Evolutionary conservation across 2,329 filamentous ascomycete species (phyloP).

Genomic region (Neospermospora avenae): DNA sequence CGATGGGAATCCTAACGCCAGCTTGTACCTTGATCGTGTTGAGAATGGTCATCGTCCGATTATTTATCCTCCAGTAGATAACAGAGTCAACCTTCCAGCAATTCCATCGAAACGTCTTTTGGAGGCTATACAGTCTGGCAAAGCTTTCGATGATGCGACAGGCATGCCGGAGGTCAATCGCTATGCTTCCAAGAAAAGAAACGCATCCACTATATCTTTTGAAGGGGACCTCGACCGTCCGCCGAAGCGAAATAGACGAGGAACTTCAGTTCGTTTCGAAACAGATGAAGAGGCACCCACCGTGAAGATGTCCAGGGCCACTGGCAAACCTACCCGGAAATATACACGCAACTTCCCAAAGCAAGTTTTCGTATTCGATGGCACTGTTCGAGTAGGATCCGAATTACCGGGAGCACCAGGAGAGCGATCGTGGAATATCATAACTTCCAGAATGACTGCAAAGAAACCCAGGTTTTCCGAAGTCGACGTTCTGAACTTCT

Average conservation of each 20-base stretch:
- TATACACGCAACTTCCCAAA: conserved; percentile 2
- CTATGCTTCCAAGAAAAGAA: background rate
- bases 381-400: background rate
- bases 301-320: conserved; percentile 7
- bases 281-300: background rate
- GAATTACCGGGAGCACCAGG: too few relatives aligned
- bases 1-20: conserved; percentile 21
- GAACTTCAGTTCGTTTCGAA: background rate
- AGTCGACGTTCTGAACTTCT: conserved; percentile 24
- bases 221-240: background rate
- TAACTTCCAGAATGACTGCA: background rate
- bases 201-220: background rate
- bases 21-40: conserved; percentile 24
- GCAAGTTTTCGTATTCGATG: background rate
- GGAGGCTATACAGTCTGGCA: background rate
- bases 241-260: background rate
- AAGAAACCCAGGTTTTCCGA: conserved; percentile 14
- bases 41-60: conserved; percentile 29
- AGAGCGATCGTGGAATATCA: background rate
- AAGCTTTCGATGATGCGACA: background rate
- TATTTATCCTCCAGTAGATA: conserved; percentile 23
- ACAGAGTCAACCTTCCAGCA: conserved; percentile 18
- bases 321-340: conserved; percentile 5
- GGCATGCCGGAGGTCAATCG: background rate
- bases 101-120: conserved; percentile 21